Base-by-base conservation (phyloP, 345 rosid genomes). In the Limnanthes douglasii region DNA sequence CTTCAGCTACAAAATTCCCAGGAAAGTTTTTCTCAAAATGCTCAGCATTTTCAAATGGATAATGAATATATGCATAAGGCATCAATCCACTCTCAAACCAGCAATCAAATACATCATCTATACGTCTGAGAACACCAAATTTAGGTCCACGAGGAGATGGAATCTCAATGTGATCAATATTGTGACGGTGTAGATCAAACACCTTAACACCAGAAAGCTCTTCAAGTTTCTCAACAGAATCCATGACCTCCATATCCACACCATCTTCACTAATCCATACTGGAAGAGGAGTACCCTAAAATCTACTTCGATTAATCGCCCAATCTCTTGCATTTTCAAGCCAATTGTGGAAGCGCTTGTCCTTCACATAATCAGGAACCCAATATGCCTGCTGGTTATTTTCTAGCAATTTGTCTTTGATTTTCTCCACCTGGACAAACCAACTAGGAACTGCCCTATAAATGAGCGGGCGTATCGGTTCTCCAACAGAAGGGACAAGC, bases 71-170 rank as follows among this genome's bases (percentile, higher is more conserved):
- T 47, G 99, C 99, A 60, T 85, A 92, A 35, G 99, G 99, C 99
- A 92, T 92, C 34, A 96, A 92, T 16, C 99, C 99, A 53, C 99
- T 92, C 59, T 92, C 99, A 59, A 92, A 92, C 99, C 99, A 92
- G 57, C 99, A 92, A 73, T 92, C 99, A 44, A 85, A 85, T 79
- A 84, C 98, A 48, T 90, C 96, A 37, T 71, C 82, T 29, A 90
- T 71, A 20, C 98, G 98, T 31, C 57, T 75, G 64, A 90, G 94
- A 43, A 75, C 66, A 44, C 93, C 94, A 55, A 67, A 78, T 51
- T 79, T 78, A 21, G 59, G 67, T 27, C 96, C 94, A 37, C 83
- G 77, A 14, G 57, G 54, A 31, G 93, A 80, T 33, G 88, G 96
- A 37, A 92, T 59, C 28, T 82, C 73, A 24, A 92, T 81, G 30